Conservation (phyloP, 768 basidiomycete species). For the Boletus sp. region DNA sequence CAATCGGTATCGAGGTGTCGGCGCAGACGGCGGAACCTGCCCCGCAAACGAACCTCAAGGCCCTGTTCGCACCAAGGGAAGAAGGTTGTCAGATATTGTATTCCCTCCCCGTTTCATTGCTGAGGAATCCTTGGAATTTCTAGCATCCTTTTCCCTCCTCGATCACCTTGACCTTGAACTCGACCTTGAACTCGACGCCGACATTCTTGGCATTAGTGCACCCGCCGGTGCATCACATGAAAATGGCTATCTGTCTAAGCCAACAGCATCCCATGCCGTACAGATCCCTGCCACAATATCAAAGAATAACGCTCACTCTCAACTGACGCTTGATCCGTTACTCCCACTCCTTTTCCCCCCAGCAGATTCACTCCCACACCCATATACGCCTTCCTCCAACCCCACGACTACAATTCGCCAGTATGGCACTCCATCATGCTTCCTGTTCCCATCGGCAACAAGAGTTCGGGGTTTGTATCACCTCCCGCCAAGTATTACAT, state of each 20-base stretch:
- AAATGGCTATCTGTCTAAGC: not conserved
- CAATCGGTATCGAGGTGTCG: not conserved
- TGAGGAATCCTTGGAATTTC: not conserved
- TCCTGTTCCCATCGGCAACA: slow-evolving; percentile 35
- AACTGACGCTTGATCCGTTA: slow-evolving; percentile 48
- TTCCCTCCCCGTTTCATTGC: not conserved
- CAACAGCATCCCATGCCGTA: not conserved
- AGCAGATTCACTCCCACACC: slow-evolving; percentile 22
- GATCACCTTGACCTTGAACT: slow-evolving; percentile 73
- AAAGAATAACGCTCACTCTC: slow-evolving; percentile 5
- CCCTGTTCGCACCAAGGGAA: slow-evolving; percentile 69
- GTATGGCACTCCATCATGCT: slow-evolving; percentile 21
- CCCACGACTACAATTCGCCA: not conserved
- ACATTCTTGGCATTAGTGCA: slow-evolving; percentile 32
- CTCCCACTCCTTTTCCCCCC: slow-evolving; percentile 66
- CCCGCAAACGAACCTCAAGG: slow-evolving; percentile 51
- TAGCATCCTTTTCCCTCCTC: slow-evolving; percentile 74
- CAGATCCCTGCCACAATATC: slow-evolving; percentile 2
- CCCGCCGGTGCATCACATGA: slow-evolving; percentile 10
- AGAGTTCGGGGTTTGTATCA: slow-evolving; percentile 51
- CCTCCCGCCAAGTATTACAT: slow-evolving; percentile 18
- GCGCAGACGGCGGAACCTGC: not conserved
- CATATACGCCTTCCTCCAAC: slow-evolving; percentile 13
- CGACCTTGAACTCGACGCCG: slow-evolving; percentile 69
- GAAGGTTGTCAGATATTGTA: slow-evolving; percentile 45